These are phyloP conservation scores for Fistulifera solaris DNA, from an alignment of 108 stramenopile species.

Conservation along the genomic window DNA sequence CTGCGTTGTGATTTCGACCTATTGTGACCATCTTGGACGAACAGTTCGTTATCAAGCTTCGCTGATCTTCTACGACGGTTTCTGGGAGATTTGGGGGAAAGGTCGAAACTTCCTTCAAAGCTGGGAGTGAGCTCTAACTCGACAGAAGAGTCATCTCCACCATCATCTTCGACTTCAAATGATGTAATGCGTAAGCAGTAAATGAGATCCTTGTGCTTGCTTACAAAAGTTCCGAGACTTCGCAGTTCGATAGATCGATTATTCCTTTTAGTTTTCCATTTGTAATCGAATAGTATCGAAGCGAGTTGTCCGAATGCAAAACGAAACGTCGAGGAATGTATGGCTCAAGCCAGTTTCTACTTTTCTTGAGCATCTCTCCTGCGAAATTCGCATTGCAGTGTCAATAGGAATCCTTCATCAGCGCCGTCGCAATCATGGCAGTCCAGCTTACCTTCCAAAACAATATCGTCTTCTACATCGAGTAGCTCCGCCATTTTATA, in stretches of 20 bases:
- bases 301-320: too few species aligned
- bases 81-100: neutral
- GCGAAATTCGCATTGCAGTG: too few species aligned
- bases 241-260: constrained; percentile 20
- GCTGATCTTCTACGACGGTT: neutral
- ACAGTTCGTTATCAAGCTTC: neutral
- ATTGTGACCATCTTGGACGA: neutral
- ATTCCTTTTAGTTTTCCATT: constrained; percentile 10
- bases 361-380: too few species aligned
- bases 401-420: too few species aligned
- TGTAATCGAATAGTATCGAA: constrained; percentile 7
- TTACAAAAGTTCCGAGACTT: constrained; percentile 31
- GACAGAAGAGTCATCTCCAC: neutral
- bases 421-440: too few species aligned
- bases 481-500: too few species aligned
- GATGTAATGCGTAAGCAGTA: constrained; percentile 33
- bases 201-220: constrained; percentile 14
- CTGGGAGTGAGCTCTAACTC: neutral
- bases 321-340: too few species aligned
- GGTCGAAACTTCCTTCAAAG: neutral
- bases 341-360: too few species aligned
- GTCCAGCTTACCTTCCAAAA: too few species aligned
- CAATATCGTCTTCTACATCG: too few species aligned
- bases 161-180: neutral
- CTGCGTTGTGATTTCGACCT: neutral